phyloP scores from a whole-genome alignment of 106 monocot species.

The Allium cepa region DNA sequence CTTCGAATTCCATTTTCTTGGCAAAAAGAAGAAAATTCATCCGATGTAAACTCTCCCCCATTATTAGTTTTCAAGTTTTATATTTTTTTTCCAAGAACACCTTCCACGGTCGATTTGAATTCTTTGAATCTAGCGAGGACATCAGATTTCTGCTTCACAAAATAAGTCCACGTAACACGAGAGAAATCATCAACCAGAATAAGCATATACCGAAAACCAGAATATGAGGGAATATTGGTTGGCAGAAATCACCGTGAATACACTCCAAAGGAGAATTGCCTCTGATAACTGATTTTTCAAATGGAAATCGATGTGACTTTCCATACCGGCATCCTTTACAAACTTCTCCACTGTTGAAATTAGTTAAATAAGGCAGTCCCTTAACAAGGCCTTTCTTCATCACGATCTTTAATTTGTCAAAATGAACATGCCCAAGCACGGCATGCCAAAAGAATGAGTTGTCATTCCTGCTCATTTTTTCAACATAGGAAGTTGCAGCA shows the following conservation, averaged over 20 bases:
- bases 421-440: background rate
- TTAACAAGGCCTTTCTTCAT: background rate
- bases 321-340: background rate
- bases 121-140: background rate
- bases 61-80: background rate
- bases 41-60: background rate
- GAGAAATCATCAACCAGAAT: conserved; percentile 1
- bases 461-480: background rate
- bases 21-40: background rate
- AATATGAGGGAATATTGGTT: background rate
- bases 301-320: background rate
- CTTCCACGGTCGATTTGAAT: background rate
- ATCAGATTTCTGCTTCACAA: background rate
- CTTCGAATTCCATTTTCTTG: background rate
- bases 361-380: background rate
- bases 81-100: background rate
- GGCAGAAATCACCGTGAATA: background rate
- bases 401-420: background rate
- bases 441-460: background rate
- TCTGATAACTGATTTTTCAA: background rate
- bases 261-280: background rate
- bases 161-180: background rate
- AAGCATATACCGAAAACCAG: background rate
- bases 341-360: background rate
- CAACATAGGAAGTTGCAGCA: background rate